Evolutionary conservation across 78 protist species (phyloP), one percentile per base, ranked within the genome.

Genomic region (Dictyostelium capitatum): DNA sequence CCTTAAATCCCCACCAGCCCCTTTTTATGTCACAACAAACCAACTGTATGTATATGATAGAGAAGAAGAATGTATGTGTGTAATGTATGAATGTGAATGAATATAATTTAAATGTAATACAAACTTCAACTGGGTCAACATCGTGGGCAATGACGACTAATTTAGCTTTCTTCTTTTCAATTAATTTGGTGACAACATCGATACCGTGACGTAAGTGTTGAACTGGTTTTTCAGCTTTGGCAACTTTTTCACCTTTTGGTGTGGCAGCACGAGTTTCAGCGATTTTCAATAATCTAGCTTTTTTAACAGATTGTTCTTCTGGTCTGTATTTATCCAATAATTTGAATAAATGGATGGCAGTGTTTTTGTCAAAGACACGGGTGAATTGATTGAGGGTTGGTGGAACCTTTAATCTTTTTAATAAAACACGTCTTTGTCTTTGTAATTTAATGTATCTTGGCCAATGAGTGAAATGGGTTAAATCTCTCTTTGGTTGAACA

Each of bases 131-230:
- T 78, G 99, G 99, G 96, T 98, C 99, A n/a, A 99, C 99, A 69
- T 98, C 99, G 98, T 97, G 98, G 3, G 99, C 99, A 65, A 99
- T 98, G 82, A 99, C 98, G 56, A 99, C 99, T 47, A 99, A 96
- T 89, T 93, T 25, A n/a, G 99, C 99, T 97, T 97, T 98, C 98
- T 98, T 97, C 92, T 87, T 72, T 98, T 99, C 99, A 72, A 99
- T 83, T 37, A 98, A 90, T 75, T 89, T 62, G 74, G 98, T 95
- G 89, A 99, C 97, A 89, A 98, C 98, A 97, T 99, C 98, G 90
- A 99, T 73, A 37, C 99, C 99, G 91, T 23, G 97, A 91, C 97
- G 95, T 83, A 98, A 48, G 82, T 19, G 0, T 54, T 46, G 6
- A 25, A 97, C 98, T 92, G 95, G 97, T 90, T 95, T 83, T 25